Evolutionary conservation across 129 eudicot species (phyloP).

Genomic region (Flaveria bidentis): DNA sequence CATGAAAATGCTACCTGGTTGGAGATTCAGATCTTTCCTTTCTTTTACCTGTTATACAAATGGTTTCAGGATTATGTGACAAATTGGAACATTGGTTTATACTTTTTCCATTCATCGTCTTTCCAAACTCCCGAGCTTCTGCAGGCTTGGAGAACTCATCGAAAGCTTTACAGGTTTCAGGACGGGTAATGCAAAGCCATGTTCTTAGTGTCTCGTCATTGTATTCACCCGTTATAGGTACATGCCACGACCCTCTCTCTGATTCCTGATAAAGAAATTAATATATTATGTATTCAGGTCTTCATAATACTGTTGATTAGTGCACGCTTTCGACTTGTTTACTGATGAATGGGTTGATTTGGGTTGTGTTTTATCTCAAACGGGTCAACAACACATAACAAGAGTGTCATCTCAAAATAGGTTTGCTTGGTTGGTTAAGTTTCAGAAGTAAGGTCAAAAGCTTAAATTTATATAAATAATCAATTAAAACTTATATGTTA

Average conservation of each 20-base stretch:
- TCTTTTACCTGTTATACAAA: conserved; percentile 55
- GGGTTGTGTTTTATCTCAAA: not conserved
- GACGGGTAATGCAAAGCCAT: conserved; percentile 77
- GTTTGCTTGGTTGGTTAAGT: not conserved
- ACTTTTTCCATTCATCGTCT: conserved; percentile 1
- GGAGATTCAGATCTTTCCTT: conserved; percentile 59
- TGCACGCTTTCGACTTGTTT: not conserved
- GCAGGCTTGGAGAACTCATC: conserved; percentile 1
- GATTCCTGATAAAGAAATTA: conserved; percentile 49
- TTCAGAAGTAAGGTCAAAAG: not conserved
- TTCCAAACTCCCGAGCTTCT: conserved; percentile 18
- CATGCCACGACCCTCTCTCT: conserved; percentile 83
- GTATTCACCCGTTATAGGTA: conserved; percentile 57
- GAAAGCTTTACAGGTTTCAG: conserved; percentile 32
- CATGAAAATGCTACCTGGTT: conserved; percentile 21
- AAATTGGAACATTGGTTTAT: not conserved
- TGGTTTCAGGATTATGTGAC: conserved; percentile 1
- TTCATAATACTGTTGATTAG: conserved; percentile 4
- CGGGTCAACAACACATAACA: not conserved
- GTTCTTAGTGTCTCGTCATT: conserved; percentile 57
- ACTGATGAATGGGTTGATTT: not conserved
- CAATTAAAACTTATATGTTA: too few species aligned
- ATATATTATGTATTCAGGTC: not conserved
- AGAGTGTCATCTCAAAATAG: not conserved
- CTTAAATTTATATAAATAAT: too few species aligned